Base-by-base conservation (phyloP, 1,139 yeast species). In the Pichia sp. region DNA sequence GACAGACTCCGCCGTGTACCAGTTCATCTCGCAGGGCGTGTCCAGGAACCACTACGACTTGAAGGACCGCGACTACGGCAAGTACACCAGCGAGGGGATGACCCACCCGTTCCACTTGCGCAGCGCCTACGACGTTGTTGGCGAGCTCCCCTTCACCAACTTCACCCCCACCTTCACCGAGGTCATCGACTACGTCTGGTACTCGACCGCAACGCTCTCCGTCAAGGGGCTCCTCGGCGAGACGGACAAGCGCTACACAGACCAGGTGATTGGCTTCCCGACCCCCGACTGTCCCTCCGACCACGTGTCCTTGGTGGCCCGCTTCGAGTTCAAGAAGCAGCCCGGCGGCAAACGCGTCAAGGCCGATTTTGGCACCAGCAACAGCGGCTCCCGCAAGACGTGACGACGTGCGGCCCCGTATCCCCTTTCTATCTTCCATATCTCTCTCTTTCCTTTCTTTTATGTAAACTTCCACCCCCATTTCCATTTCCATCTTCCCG, bases 151-250 rank as follows among this genome's bases (percentile, higher is more conserved):
- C 45, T 91, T 91, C 67, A 93, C 99, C 13, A 95, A 93, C 70
- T 85, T 85, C 68, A 84, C 98, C 0, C 99, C 99, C 36, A 82
- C 86, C 43, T 95, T 93, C 71, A 89, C 95, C 2, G 91, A 90
- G 62, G 91, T 85, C 44, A 89, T 95, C 70, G 99, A 95, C 71
- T 93, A 93, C 68, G 85, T 95, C 55, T 95, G 98, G 96, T 90
- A 87, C 69, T 80, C 96, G 2, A 85, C 96, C 13, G 76, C 84
- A 10, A 75, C 83, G 9, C 74, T 95, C 57, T 82, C 85, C 56
- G 96, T 93, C 9, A 84, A 83, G 62, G 97, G 96, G 13, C 73
- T 95, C 60, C 74, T 93, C 57, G 98, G 97, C 42, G 82, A 82
- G 61, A 81, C 91, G 44, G 98, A 91, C 66, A 78, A 78, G 50